phyloP scores from a whole-genome alignment of 305 asterid species.

The Fraxinus angustifolia region DNA sequence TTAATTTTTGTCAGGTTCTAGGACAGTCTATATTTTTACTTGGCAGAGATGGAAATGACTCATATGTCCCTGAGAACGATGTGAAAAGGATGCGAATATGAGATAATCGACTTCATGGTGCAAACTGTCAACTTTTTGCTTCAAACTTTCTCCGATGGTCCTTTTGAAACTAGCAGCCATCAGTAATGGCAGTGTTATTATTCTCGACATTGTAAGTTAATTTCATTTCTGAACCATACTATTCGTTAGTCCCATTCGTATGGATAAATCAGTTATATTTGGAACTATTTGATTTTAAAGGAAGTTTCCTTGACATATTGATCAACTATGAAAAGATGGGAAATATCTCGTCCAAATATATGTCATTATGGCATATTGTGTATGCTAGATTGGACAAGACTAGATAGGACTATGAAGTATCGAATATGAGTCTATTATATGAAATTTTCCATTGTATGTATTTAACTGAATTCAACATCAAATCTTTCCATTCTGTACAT shows the following conservation, averaged over 20 bases:
- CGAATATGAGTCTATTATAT: background rate
- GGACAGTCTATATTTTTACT: conserved; percentile 5
- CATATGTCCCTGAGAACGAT: conserved; percentile 68
- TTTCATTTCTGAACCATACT: background rate
- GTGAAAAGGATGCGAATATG: conserved; percentile 64
- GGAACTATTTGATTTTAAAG: conserved; percentile 4
- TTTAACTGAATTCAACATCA: background rate
- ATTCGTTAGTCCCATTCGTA: background rate
- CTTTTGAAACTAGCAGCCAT: background rate
- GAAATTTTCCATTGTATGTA: background rate
- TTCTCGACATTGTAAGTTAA: background rate
- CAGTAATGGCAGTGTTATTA: background rate
- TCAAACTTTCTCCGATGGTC: background rate
- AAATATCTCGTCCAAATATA: background rate
- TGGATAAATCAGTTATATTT: background rate
- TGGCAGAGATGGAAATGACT: conserved; percentile 47
- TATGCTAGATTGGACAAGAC: background rate
- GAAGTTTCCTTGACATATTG: background rate
- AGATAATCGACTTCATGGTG: conserved; percentile 5
- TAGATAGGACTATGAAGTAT: background rate
- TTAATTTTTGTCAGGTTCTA: conserved; percentile 17
- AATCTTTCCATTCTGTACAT: conserved; percentile 27
- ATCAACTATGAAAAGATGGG: background rate
- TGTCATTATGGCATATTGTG: background rate
- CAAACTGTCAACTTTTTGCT: background rate